Evolutionary conservation across 208 protist species (phyloP).

Genomic region (Leishmania guyanensis): DNA sequence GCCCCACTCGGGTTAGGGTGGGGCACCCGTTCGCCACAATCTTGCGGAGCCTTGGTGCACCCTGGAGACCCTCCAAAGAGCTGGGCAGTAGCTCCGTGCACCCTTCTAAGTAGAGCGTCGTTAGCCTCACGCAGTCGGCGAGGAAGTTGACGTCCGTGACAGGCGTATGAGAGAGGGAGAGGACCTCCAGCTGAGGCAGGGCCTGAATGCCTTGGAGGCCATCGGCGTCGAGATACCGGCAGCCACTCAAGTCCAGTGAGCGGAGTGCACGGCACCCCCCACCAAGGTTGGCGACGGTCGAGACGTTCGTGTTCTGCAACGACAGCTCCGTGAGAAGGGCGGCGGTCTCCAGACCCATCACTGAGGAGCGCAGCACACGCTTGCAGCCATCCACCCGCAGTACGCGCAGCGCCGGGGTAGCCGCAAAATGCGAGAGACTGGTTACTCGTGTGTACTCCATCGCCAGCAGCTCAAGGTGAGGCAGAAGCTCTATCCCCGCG

Average conservation of each 20-base stretch:
- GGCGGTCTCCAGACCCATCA: conserved; percentile 50
- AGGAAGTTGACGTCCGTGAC: conserved; percentile 55
- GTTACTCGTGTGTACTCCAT: conserved; percentile 72
- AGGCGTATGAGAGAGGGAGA: conserved; percentile 50
- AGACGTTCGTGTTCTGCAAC: conserved; percentile 59
- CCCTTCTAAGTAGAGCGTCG: conserved; percentile 50
- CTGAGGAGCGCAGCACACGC: conserved; percentile 55
- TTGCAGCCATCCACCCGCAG: conserved; percentile 61
- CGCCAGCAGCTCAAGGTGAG: conserved; percentile 40
- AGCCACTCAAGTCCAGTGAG: conserved; percentile 59
- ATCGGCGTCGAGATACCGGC: conserved; percentile 57
- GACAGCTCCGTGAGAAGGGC: conserved; percentile 47
- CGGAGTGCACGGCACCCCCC: conserved; percentile 34
- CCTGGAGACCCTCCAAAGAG: conserved; percentile 40
- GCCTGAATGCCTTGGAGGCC: conserved; percentile 57
- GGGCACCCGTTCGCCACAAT: conserved; percentile 45
- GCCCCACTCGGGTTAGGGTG: conserved; percentile 26
- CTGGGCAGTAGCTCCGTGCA: conserved; percentile 40
- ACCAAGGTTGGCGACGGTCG: conserved; percentile 52
- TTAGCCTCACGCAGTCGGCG: conserved; percentile 34
- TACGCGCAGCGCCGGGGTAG: conserved; percentile 30
- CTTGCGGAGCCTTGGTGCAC: conserved; percentile 32
- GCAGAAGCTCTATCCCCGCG: conserved; percentile 41
- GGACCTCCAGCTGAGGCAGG: conserved; percentile 49
- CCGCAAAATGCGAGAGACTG: conserved; percentile 36